Conservation (phyloP, 2,329 filamentous ascomycete genomes). For the Aspergillus fumigatiaffinis region DNA sequence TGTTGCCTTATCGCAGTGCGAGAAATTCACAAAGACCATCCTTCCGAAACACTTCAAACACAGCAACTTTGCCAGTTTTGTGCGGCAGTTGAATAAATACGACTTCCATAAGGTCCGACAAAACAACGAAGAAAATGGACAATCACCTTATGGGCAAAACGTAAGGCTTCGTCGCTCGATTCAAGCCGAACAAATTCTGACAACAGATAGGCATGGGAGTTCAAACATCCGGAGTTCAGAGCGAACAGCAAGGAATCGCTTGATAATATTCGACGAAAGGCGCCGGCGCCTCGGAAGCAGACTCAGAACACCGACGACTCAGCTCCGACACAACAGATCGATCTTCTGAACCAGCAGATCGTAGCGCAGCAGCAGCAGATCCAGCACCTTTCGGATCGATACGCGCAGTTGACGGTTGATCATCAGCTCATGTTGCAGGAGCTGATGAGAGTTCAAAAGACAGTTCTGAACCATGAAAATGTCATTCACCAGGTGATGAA, state of each 20-base stretch:
- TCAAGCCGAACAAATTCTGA: slow-evolving; percentile 8
- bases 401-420: slow-evolving; percentile 69
- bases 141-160: slow-evolving; percentile 75
- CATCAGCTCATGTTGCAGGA: slow-evolving; percentile 63
- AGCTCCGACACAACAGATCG: slow-evolving; percentile 80
- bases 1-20: slow-evolving; percentile 61
- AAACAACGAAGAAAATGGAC: slow-evolving; percentile 79
- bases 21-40: slow-evolving; percentile 96
- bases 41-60: slow-evolving; percentile 99
- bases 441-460: slow-evolving; percentile 62
- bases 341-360: slow-evolving; percentile 81
- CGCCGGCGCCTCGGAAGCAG: slow-evolving; percentile 80
- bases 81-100: slow-evolving; percentile 93
- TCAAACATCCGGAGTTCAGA: slow-evolving; percentile 95
- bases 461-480: slow-evolving; percentile 67
- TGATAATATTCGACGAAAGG: slow-evolving; percentile 94
- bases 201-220: slow-evolving; percentile 75
- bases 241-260: slow-evolving; percentile 93
- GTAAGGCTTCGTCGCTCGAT: slow-evolving; percentile 42
- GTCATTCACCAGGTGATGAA: slow-evolving; percentile 69
- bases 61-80: slow-evolving; percentile 96
- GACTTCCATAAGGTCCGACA: slow-evolving; percentile 97
- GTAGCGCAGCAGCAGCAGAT: slow-evolving; percentile 90
- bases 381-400: slow-evolving; percentile 79
- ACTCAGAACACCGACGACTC: slow-evolving; percentile 66